A percentile compares a stretch with the other conserved stretches of the same genome.
Conservation (phyloP, 257 asterid species). For the Solanum megistacrolobum region DNA sequence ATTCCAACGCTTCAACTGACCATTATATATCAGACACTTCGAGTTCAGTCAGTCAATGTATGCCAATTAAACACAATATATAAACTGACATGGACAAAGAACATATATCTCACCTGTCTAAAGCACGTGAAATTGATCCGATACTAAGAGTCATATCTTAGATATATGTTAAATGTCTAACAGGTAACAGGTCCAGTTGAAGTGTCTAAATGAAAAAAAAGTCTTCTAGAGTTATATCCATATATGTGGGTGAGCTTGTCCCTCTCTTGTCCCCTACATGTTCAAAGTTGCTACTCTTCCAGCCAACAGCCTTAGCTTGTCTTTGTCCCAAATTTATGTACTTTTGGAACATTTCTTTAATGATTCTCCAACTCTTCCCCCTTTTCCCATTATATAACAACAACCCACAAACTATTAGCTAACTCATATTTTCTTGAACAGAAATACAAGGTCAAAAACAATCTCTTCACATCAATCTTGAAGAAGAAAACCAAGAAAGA, state of each 20-base stretch:
- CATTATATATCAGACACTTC: neutral
- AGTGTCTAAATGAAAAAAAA: neutral
- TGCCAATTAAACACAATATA: neutral
- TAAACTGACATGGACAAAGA: neutral
- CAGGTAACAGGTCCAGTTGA: neutral
- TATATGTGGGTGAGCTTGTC: neutral
- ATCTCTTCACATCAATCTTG: neutral
- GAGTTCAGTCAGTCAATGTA: neutral
- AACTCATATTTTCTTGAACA: neutral
- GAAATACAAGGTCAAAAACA: neutral
- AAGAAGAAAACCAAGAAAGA: constrained; percentile 15
- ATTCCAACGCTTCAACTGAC: neutral
- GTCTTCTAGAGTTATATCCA: neutral
- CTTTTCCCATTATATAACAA: neutral
- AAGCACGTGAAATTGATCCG: neutral
- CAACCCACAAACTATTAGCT: neutral
- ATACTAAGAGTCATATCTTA: neutral
- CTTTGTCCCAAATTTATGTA: neutral
- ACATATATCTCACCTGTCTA: neutral
- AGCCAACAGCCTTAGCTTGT: neutral
- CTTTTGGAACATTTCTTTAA: neutral
- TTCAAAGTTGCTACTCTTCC: neutral
- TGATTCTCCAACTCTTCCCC: neutral
- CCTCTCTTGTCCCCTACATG: constrained; percentile 3
- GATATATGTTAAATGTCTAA: neutral